Evolutionary conservation across 2,329 filamentous ascomycete species (phyloP).

Genomic region (Apiospora marii): DNA sequence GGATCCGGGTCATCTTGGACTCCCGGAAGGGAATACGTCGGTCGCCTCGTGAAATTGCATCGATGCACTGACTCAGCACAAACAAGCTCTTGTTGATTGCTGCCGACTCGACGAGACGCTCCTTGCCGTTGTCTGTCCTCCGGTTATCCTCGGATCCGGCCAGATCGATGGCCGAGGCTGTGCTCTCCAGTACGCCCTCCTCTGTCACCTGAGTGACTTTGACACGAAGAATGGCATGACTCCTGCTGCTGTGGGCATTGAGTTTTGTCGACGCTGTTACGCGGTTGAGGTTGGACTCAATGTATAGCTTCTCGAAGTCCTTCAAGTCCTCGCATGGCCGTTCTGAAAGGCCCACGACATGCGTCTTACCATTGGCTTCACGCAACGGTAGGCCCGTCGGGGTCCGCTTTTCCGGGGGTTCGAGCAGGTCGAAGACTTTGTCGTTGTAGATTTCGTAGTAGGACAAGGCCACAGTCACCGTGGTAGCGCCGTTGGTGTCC

Average conservation of each 20-base stretch:
- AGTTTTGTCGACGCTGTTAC: slow-evolving; percentile 91
- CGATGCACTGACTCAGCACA: slow-evolving; percentile 92
- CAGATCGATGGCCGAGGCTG: slow-evolving; percentile 91
- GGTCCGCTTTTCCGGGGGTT: slow-evolving; percentile 86
- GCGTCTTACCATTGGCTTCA: slow-evolving; percentile 85
- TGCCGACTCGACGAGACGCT: slow-evolving; percentile 91
- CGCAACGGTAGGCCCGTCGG: slow-evolving; percentile 81
- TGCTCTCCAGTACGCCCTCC: slow-evolving; percentile 76
- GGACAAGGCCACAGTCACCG: slow-evolving; percentile 78
- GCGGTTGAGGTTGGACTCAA: slow-evolving; percentile 89
- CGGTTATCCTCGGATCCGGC: slow-evolving; percentile 96
- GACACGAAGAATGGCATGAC: slow-evolving; percentile 89
- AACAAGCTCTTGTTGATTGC: slow-evolving; percentile 98
- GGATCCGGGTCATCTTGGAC: slow-evolving; percentile 95
- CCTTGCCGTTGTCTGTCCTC: slow-evolving; percentile 91
- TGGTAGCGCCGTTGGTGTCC: slow-evolving; percentile 74
- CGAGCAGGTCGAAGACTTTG: slow-evolving; percentile 90
- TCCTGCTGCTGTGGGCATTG: slow-evolving; percentile 89
- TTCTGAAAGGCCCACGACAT: slow-evolving; percentile 87
- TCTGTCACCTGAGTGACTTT: slow-evolving; percentile 82
- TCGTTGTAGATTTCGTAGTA: slow-evolving; percentile 99
- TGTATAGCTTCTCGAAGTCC: slow-evolving; percentile 89
- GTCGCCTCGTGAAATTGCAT: slow-evolving; percentile 82
- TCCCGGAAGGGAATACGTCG: slow-evolving; percentile 90
- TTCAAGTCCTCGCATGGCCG: slow-evolving; percentile 83